Evolutionary conservation across 805 yeast genomes (phyloP), one percentile per base, ranked within the genome.

Genomic region (Suhomyces prunicola): DNA sequence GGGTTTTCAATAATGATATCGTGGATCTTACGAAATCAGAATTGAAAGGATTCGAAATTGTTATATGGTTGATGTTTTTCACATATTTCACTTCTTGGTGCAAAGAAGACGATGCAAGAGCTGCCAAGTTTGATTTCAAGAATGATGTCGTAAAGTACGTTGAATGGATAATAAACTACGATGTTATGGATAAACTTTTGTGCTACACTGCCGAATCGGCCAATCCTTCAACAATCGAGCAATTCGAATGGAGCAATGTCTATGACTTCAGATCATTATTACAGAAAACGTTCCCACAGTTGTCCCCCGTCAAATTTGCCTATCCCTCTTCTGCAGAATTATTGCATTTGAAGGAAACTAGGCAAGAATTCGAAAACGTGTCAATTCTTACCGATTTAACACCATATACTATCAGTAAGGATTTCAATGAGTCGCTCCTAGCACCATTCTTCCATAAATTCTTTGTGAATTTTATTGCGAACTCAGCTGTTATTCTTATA

Each of bases 151-250:
- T 85, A 55, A 74, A 74, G 29, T 88, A 89, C 53, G 78, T 87
- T 72, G 80, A 80, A 36, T 66, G 70, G 47, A 77, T 82, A 15
- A 83, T 87, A 7, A 81, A 82, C 47, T 71, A 79, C 29, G 94
- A 93, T 40, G 89, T 89, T 0, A 69, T 87, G 57, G 94, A 88
- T 63, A 87, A 84, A 60, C 66, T 88, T 22, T 70, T 88, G 60
- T 78, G 83, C 19, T 71, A 81, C 42, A 67, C 86, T 2, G 85
- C 90, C 1, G 90, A 85, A 50, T 78, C 87, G 2, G 51, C 70
- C 0, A 69, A 78, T 2, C 63, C 69, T 0, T 54, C 69, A 6
- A 70, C 78, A 3, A 64, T 61, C 17, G 62, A 64, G 46, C 66
- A 66, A 22, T 69, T 71, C 33, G 79, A 76, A 49, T 68, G 76